Percentiles rank a stretch among this genome's conserved stretches.
Evolutionary conservation across 2,329 filamentous ascomycete genomes (phyloP).

Genomic region (Metarhizium humberi): DNA sequence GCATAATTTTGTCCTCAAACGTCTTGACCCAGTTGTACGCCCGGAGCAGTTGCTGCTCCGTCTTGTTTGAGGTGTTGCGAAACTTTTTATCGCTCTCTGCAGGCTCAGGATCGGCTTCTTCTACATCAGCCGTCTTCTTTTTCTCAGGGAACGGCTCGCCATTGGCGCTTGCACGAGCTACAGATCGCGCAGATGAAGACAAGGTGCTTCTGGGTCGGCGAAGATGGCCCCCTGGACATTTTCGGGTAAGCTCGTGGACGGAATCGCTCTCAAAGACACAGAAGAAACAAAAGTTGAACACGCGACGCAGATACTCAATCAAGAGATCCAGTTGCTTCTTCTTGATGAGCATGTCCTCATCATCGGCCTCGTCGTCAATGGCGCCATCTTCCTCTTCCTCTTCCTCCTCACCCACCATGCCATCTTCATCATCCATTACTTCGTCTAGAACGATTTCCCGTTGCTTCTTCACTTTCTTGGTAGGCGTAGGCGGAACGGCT

Average conservation of each 20-base stretch:
- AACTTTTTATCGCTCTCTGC: slow-evolving; percentile 60
- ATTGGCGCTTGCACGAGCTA: slow-evolving; percentile 73
- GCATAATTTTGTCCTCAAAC: slow-evolving; percentile 91
- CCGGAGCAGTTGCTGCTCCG: slow-evolving; percentile 83
- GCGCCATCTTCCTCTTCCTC: slow-evolving; percentile 75
- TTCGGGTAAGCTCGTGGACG: slow-evolving; percentile 87
- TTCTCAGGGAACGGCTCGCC: slow-evolving; percentile 79
- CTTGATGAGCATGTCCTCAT: slow-evolving; percentile 80
- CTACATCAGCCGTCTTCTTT: slow-evolving; percentile 60
- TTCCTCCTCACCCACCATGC: slow-evolving; percentile 58
- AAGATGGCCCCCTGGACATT: slow-evolving; percentile 95
- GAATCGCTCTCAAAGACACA: slow-evolving; percentile 98
- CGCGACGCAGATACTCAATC: slow-evolving; percentile 91
- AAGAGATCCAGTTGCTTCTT: slow-evolving; percentile 96
- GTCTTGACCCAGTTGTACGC: slow-evolving; percentile 99
- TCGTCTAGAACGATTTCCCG: slow-evolving; percentile 52
- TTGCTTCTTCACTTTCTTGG: slow-evolving; percentile 53
- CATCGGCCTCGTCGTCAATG: slow-evolving; percentile 80
- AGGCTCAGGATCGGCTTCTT: slow-evolving; percentile 43
- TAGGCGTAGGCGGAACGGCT: slow-evolving; percentile 37
- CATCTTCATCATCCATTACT: slow-evolving; percentile 54
- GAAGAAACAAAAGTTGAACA: slow-evolving; percentile 99
- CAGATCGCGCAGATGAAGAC: slow-evolving; percentile 71
- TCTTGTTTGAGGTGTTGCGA: slow-evolving; percentile 60
- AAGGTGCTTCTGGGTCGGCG: slow-evolving; percentile 82